These are phyloP conservation scores for Dothideomycetidae sp. DNA, from an alignment of 2,329 filamentous ascomycete species.

Conservation along the genomic window DNA sequence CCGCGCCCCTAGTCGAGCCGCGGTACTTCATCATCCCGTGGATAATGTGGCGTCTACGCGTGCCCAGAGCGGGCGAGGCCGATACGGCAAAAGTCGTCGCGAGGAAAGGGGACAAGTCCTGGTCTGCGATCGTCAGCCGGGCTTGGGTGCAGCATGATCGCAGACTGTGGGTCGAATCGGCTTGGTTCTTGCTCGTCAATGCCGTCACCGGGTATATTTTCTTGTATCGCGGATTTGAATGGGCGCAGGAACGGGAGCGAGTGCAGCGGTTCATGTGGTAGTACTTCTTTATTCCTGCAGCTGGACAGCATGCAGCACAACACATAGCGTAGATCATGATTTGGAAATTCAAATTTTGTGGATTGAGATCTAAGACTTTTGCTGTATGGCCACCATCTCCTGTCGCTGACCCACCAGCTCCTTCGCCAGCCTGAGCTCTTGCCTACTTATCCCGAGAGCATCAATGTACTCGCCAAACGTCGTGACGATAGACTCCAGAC, in stretches of 20 bases:
- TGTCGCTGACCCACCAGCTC: conserved; percentile 33
- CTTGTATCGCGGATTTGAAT: conserved; percentile 51
- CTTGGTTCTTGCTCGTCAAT: conserved; percentile 56
- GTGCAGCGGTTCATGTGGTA: conserved; percentile 75
- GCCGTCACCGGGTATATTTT: conserved; percentile 56
- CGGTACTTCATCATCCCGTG: conserved; percentile 93
- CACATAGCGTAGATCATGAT: neutral
- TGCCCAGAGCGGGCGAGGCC: conserved; percentile 34
- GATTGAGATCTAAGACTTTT: neutral
- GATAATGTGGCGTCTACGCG: conserved; percentile 77
- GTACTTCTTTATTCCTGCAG: too few relatives aligned
- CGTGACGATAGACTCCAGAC: conserved; percentile 49
- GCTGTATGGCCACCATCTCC: conserved; percentile 13
- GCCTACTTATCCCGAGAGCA: conserved; percentile 53
- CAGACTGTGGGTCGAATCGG: conserved; percentile 46
- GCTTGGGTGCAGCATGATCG: conserved; percentile 23
- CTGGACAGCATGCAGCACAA: neutral
- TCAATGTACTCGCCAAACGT: conserved; percentile 62
- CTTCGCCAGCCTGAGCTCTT: conserved; percentile 60
- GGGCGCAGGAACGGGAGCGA: conserved; percentile 45
- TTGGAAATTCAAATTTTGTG: neutral
- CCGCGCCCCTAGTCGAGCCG: conserved; percentile 84
- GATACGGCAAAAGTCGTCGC: neutral
- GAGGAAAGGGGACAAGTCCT: neutral
- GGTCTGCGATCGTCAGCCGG: neutral